Percentiles rank a stretch among this genome's conserved stretches.
Evolutionary conservation across 768 basidiomycete species (phyloP).

Genomic region (Suillus discolor): DNA sequence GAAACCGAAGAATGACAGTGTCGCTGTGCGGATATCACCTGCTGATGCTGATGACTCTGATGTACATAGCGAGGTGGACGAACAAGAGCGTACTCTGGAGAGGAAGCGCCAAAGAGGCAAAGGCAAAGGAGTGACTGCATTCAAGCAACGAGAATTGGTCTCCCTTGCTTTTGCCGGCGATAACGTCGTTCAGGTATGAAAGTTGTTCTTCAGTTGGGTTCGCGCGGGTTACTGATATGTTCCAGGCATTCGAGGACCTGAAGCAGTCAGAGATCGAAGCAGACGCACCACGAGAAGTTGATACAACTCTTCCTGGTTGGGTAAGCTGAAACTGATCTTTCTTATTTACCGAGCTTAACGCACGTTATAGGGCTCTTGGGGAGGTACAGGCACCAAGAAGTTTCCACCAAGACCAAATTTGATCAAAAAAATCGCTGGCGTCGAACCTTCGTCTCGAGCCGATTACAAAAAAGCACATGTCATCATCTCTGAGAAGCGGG

Average conservation of each 20-base stretch:
- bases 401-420: slow-evolving; percentile 65
- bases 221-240: neutral
- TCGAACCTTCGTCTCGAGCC: slow-evolving; percentile 76
- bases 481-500: slow-evolving; percentile 94
- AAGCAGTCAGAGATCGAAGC: slow-evolving; percentile 82
- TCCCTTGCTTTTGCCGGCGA: slow-evolving; percentile 96
- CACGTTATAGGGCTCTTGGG: slow-evolving; percentile 81
- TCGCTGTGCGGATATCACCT: neutral
- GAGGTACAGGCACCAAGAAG: slow-evolving; percentile 71
- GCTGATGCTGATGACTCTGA: slow-evolving; percentile 50
- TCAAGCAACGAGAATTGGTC: slow-evolving; percentile 91
- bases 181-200: slow-evolving; percentile 84
- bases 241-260: slow-evolving; percentile 81
- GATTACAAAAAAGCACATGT: slow-evolving; percentile 86
- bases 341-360: slow-evolving; percentile 3
- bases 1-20: neutral
- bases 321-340: slow-evolving; percentile 40
- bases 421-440: slow-evolving; percentile 81
- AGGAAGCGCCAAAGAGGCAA: slow-evolving; percentile 45
- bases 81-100: slow-evolving; percentile 58
- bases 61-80: slow-evolving; percentile 67
- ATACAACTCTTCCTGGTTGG: slow-evolving; percentile 95
- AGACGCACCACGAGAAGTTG: slow-evolving; percentile 86
- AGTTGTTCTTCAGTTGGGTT: neutral
- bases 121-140: slow-evolving; percentile 55